These are phyloP conservation scores for Curvularia sp. DNA, from an alignment of 2,329 filamentous ascomycete genomes.

Conservation along the genomic window DNA sequence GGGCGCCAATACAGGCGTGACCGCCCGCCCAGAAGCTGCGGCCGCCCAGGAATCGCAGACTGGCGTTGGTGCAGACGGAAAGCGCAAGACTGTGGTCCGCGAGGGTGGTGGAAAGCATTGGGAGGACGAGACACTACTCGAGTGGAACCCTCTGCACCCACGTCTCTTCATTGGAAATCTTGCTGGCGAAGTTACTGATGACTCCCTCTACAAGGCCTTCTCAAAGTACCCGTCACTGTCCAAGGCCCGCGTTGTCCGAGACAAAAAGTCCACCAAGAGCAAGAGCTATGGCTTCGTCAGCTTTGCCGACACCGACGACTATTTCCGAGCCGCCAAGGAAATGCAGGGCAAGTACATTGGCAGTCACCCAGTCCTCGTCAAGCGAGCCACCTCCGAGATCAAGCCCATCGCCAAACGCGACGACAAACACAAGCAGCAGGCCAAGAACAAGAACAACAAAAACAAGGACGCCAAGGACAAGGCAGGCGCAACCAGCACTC, in stretches of 20 bases:
- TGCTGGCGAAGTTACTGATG: constrained; percentile 95
- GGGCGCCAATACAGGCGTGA: constrained; percentile 51
- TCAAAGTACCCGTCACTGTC: constrained; percentile 84
- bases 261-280: constrained; percentile 95
- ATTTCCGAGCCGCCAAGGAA: constrained; percentile 93
- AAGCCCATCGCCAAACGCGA: constrained; percentile 70
- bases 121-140: constrained; percentile 85
- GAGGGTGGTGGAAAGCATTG: constrained; percentile 90
- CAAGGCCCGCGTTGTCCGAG: constrained; percentile 90
- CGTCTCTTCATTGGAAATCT: constrained; percentile 96
- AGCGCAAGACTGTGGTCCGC: constrained; percentile 85
- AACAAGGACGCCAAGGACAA: constrained; percentile 45
- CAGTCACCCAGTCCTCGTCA: constrained; percentile 87
- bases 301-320: constrained; percentile 94
- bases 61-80: constrained; percentile 60
- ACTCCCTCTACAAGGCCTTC: constrained; percentile 93
- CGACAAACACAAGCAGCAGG: constrained; percentile 48
- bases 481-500: constrained; percentile 17
- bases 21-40: constrained; percentile 45
- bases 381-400: constrained; percentile 91
- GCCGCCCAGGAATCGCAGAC: constrained; percentile 56
- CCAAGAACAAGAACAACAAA: constrained; percentile 59
- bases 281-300: constrained; percentile 97
- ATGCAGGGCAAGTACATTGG: constrained; percentile 99
- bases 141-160: constrained; percentile 95